Evolutionary conservation across 2,329 filamentous ascomycete genomes (phyloP).

Genomic region (Monosporascus cannonballus): DNA sequence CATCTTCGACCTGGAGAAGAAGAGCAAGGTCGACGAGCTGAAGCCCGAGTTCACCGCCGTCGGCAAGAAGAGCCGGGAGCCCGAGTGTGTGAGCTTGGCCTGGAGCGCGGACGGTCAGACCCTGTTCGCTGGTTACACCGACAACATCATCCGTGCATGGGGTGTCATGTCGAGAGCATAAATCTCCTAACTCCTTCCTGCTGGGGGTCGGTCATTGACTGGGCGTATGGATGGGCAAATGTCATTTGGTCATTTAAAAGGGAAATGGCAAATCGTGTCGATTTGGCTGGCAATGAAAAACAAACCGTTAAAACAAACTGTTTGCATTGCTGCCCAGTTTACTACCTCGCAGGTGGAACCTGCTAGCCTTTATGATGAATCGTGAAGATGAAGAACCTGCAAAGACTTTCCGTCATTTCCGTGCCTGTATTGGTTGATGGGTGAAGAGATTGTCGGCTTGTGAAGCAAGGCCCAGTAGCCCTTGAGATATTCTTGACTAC

Average conservation of each 20-base stretch:
- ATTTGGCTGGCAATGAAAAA: conserved; percentile 18
- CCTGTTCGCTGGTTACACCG: conserved; percentile 98
- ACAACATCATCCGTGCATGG: conserved; percentile 98
- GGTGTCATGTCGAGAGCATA: conserved; percentile 95
- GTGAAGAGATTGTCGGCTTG: too few relatives aligned
- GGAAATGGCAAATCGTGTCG: conserved; percentile 24
- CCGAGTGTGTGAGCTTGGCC: conserved; percentile 94
- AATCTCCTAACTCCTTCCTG: conserved; percentile 12
- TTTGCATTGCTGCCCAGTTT: too few relatives aligned
- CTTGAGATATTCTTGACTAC: too few relatives aligned
- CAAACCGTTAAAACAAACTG: conserved; percentile 1
- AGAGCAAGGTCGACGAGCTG: conserved; percentile 99
- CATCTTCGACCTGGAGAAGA: conserved; percentile 99
- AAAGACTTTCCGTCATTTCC: background rate
- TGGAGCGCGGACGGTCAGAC: conserved; percentile 99
- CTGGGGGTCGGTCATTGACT: conserved; percentile 26
- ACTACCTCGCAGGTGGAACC: too few relatives aligned
- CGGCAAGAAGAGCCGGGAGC: conserved; percentile 98
- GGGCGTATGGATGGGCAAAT: conserved; percentile 26
- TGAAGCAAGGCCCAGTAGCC: too few relatives aligned
- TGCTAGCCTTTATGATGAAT: background rate
- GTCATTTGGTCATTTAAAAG: conserved; percentile 28
- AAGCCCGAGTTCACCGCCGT: conserved; percentile 95
- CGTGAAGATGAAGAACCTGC: background rate
- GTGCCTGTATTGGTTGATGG: too few relatives aligned